A percentile compares a stretch with the other conserved stretches of the same genome.
These are phyloP conservation scores for Puccinia coronata DNA, from an alignment of 1,284 basidiomycete species.

Conservation along the genomic window DNA sequence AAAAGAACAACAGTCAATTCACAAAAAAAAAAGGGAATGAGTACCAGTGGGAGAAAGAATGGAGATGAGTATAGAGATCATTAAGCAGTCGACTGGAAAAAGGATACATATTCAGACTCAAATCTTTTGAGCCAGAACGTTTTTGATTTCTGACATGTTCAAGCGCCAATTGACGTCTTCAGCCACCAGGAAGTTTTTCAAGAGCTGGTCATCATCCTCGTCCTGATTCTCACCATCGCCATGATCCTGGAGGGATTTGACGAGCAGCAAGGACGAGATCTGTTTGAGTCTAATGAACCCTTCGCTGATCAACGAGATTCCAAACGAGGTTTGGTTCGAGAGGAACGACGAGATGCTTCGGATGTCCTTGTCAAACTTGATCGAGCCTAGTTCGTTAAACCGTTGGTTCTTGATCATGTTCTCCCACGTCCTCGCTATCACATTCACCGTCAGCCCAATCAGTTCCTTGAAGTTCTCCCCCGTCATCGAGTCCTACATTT, in stretches of 20 bases:
- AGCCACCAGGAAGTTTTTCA: slow-evolving; percentile 85
- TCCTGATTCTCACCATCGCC: slow-evolving; percentile 71
- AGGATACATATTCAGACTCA: too few relatives aligned
- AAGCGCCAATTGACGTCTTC: slow-evolving; percentile 89
- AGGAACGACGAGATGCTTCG: slow-evolving; percentile 79
- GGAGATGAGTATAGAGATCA: too few relatives aligned
- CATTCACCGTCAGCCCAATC: slow-evolving; percentile 79
- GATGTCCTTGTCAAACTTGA: slow-evolving; percentile 91
- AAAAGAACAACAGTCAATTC: too few relatives aligned
- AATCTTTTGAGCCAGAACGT: slow-evolving; percentile 63
- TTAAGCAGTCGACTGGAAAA: not conserved
- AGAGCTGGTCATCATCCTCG: slow-evolving; percentile 53
- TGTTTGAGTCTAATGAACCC: slow-evolving; percentile 90
- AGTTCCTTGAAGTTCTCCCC: slow-evolving; percentile 83
- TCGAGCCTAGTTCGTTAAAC: slow-evolving; percentile 91
- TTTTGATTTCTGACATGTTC: slow-evolving; percentile 73
- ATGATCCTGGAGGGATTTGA: slow-evolving; percentile 24
- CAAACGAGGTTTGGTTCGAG: slow-evolving; percentile 78
- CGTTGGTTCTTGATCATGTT: slow-evolving; percentile 75
- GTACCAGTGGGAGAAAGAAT: too few relatives aligned
- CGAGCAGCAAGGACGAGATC: slow-evolving; percentile 75
- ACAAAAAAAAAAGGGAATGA: too few relatives aligned
- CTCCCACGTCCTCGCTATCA: slow-evolving; percentile 90
- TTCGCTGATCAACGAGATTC: slow-evolving; percentile 73
- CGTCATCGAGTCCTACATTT: slow-evolving; percentile 72